These are phyloP conservation scores for Exophiala spinifera DNA, from an alignment of 2,329 filamentous ascomycete species.

Conservation along the genomic window DNA sequence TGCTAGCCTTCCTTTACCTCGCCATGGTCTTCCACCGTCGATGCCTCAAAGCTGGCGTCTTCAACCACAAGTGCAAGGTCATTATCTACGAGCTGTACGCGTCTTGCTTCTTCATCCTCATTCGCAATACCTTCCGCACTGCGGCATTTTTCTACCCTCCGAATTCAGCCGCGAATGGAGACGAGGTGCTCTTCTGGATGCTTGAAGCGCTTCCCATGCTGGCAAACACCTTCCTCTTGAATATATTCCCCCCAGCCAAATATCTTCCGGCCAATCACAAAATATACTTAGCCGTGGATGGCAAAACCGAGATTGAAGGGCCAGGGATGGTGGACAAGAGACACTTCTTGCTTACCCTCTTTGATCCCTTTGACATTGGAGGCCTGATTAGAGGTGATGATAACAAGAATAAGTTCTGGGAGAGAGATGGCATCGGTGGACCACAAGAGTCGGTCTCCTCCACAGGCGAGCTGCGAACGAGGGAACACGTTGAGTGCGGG, in stretches of 20 bases:
- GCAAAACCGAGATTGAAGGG: slow-evolving; percentile 50
- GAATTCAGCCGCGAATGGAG: slow-evolving; percentile 35
- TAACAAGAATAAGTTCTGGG: slow-evolving; percentile 42
- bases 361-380: slow-evolving; percentile 44
- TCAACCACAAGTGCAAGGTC: slow-evolving; percentile 43
- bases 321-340: slow-evolving; percentile 50
- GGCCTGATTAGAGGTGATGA: slow-evolving; percentile 38
- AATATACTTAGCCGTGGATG: slow-evolving; percentile 51
- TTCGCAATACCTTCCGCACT: slow-evolving; percentile 52
- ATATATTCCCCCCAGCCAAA: slow-evolving; percentile 51
- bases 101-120: slow-evolving; percentile 37
- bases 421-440: slow-evolving; percentile 31
- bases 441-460: slow-evolving; percentile 1
- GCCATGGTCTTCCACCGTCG: slow-evolving; percentile 47
- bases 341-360: slow-evolving; percentile 42
- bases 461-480: neutral
- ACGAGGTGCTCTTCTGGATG: slow-evolving; percentile 54
- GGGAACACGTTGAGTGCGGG: neutral
- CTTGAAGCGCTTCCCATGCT: slow-evolving; percentile 55
- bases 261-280: slow-evolving; percentile 50
- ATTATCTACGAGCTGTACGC: slow-evolving; percentile 45
- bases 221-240: slow-evolving; percentile 50
- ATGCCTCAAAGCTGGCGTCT: slow-evolving; percentile 38
- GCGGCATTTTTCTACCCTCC: slow-evolving; percentile 47
- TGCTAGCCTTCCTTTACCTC: slow-evolving; percentile 49